Conservation (phyloP, 768 basidiomycete genomes). For the Lanmaoa pseudosensibilis region DNA sequence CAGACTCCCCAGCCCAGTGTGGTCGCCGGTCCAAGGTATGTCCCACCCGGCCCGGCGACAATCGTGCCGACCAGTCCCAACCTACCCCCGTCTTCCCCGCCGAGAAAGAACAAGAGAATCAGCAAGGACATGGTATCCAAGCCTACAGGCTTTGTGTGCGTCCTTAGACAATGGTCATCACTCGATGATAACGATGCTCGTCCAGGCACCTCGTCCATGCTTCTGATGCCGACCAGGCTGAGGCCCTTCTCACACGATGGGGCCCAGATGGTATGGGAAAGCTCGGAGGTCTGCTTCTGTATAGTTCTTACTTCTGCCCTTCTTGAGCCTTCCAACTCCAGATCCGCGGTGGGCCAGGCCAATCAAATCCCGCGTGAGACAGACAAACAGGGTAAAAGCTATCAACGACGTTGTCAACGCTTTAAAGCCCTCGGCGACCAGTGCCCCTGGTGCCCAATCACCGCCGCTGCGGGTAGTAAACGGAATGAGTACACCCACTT, state of each 20-base stretch:
- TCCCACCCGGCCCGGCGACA: slow-evolving; percentile 41
- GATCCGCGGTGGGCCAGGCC: slow-evolving; percentile 88
- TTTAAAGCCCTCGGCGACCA: slow-evolving; percentile 55
- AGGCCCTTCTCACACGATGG: slow-evolving; percentile 85
- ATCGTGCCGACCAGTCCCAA: slow-evolving; percentile 6
- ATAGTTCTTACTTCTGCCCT: slow-evolving; percentile 16
- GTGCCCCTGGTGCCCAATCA: slow-evolving; percentile 39
- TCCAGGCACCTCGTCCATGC: slow-evolving; percentile 86
- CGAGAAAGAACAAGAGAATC: slow-evolving; percentile 62
- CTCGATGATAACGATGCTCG: slow-evolving; percentile 21
- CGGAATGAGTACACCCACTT: slow-evolving; percentile 66
- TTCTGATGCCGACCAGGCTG: slow-evolving; percentile 85
- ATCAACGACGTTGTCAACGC: slow-evolving; percentile 77
- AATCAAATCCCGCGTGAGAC: slow-evolving; percentile 76
- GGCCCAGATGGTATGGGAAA: slow-evolving; percentile 87
- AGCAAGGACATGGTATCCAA: slow-evolving; percentile 89
- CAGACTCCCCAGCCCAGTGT: slow-evolving; percentile 30
- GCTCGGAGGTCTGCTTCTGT: slow-evolving; percentile 64
- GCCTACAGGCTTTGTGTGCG: slow-evolving; percentile 83
- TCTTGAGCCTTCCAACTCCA: slow-evolving; percentile 36
- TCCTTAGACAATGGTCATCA: slow-evolving; percentile 23
- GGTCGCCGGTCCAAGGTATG: slow-evolving; percentile 69
- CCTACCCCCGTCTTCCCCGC: slow-evolving; percentile 35
- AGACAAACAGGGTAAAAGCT: slow-evolving; percentile 65
- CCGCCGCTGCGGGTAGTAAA: slow-evolving; percentile 77